A percentile compares a stretch with the other conserved stretches of the same genome.
phyloP scores from a whole-genome alignment of 441 rosid species.

The Jatropha podagrica region DNA sequence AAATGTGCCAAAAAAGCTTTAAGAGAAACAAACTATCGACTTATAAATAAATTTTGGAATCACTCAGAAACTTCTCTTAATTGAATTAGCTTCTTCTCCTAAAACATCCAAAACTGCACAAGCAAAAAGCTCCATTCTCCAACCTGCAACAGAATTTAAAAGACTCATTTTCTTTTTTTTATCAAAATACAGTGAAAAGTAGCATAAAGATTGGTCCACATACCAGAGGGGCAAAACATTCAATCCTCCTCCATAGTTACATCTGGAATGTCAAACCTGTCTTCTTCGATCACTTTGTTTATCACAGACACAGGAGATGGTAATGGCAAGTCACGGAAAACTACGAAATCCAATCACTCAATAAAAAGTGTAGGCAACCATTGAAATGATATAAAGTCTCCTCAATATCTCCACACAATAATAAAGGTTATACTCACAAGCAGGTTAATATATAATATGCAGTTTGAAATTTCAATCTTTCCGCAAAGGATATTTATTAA shows the following conservation, averaged over 20 bases:
- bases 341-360: not conserved
- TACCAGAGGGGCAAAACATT: conserved; percentile 29
- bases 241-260: conserved; percentile 95
- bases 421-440: not conserved
- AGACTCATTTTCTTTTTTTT: too few species aligned
- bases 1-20: too few species aligned
- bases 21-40: too few species aligned
- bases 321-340: conserved; percentile 57
- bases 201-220: not conserved
- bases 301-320: conserved; percentile 54
- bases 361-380: not conserved
- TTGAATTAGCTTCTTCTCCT: too few species aligned
- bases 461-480: conserved; percentile 1
- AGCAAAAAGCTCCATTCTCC: too few species aligned
- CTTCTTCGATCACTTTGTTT: conserved; percentile 76
- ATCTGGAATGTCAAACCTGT: conserved; percentile 83
- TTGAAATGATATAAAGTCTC: not conserved
- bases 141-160: too few species aligned
- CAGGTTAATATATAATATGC: not conserved
- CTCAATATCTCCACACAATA: not conserved
- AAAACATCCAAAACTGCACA: too few species aligned
- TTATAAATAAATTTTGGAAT: too few species aligned
- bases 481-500: conserved; percentile 57
- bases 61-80: too few species aligned
- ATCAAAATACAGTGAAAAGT: not conserved